phyloP scores from a whole-genome alignment of 257 asterid species.

The Marsdenia floribunda region DNA sequence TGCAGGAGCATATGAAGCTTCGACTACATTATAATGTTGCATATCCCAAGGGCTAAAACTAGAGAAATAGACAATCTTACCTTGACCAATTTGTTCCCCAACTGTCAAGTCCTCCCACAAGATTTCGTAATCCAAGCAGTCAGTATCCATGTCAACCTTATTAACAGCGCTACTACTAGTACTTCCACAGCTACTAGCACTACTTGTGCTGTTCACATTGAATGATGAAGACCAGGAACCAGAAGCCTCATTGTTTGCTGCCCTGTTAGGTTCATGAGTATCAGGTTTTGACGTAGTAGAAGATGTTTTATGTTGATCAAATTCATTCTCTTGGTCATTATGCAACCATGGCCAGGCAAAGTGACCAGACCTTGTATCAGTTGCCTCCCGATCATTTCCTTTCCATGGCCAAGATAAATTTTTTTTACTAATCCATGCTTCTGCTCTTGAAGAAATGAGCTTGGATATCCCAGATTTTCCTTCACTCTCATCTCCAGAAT shows the following conservation, averaged over 20 bases:
- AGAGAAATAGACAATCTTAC: constrained; percentile 32
- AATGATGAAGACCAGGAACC: constrained; percentile 83
- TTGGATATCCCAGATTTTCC: constrained; percentile 64
- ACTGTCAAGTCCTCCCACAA: constrained; percentile 93
- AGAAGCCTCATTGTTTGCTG: constrained; percentile 58
- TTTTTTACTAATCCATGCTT: constrained; percentile 74
- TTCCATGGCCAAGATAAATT: constrained; percentile 81
- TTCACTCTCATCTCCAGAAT: constrained; percentile 73
- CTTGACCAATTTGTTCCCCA: constrained; percentile 95
- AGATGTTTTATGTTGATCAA: constrained; percentile 37
- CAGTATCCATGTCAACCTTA: constrained; percentile 64
- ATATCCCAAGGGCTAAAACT: constrained; percentile 8
- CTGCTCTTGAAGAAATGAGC: constrained; percentile 70
- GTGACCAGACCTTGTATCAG: constrained; percentile 51
- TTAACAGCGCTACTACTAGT: constrained; percentile 65
- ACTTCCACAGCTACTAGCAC: constrained; percentile 84
- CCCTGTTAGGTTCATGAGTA: constrained; percentile 36
- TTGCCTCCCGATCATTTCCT: constrained; percentile 58
- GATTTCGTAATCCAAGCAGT: constrained; percentile 75
- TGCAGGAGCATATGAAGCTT: not conserved
- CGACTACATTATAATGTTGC: not conserved
- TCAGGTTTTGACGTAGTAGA: constrained; percentile 38
- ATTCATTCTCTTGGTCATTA: constrained; percentile 56
- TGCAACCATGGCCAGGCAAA: constrained; percentile 74
- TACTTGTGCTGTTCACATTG: constrained; percentile 76